Evolutionary conservation across 345 rosid species (phyloP).

Genomic region (Geranium brycei): DNA sequence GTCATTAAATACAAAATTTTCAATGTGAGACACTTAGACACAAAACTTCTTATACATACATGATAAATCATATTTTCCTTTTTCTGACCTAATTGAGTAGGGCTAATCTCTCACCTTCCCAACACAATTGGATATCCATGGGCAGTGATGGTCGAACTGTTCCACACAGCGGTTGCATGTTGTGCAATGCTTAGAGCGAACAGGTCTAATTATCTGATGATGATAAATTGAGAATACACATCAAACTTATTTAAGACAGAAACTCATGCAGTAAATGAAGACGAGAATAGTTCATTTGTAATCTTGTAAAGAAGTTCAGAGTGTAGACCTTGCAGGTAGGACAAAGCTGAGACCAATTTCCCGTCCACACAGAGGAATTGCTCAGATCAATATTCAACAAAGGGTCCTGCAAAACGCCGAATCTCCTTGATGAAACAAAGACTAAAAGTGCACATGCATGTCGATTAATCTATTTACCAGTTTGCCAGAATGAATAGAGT

Average conservation of each 20-base stretch:
- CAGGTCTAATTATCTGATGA: conserved; percentile 80
- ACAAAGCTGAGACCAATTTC: conserved; percentile 98
- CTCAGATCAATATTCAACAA: conserved; percentile 55
- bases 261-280: neutral
- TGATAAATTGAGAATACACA: neutral
- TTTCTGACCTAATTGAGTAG: neutral
- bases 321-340: conserved; percentile 91
- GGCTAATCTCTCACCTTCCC: conserved; percentile 58
- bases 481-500: neutral
- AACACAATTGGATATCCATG: conserved; percentile 98
- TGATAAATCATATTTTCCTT: conserved; percentile 1
- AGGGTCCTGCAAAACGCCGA: conserved; percentile 46
- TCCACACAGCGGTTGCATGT: conserved; percentile 76
- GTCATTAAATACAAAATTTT: too few relatives aligned
- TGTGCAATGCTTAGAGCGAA: conserved; percentile 92
- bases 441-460: neutral
- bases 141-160: conserved; percentile 98
- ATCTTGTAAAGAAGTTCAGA: conserved; percentile 4
- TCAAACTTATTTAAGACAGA: conserved; percentile 5
- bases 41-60: neutral
- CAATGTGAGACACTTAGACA: too few relatives aligned
- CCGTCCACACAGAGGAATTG: conserved; percentile 55
- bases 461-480: too few relatives aligned
- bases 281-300: neutral
- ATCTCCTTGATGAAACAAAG: neutral